Evolutionary conservation across 2,329 filamentous ascomycete genomes (phyloP).

Genomic region (Geosmithia flava): DNA sequence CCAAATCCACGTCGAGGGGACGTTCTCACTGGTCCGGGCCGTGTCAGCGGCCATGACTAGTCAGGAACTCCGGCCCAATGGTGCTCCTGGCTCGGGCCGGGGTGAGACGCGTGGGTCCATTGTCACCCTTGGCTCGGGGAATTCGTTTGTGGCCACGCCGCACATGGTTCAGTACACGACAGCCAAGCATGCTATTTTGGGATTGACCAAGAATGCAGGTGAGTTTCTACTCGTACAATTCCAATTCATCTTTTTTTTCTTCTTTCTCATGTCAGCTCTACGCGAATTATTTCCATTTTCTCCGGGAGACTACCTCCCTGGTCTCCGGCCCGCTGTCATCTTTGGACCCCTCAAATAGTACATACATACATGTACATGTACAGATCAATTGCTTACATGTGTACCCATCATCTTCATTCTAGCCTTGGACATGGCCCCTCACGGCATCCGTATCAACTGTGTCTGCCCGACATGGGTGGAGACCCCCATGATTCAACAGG

Average conservation of each 20-base stretch:
- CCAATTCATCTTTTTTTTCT: background rate
- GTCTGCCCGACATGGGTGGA: constrained; percentile 1
- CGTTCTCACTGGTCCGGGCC: constrained; percentile 4
- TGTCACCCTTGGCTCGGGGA: constrained; percentile 5
- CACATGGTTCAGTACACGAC: constrained; percentile 2
- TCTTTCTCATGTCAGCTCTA: no score
- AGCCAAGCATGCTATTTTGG: constrained; percentile 1
- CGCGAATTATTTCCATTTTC: background rate
- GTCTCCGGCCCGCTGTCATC: background rate
- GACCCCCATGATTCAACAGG: background rate
- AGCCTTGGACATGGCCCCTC: background rate
- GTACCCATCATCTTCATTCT: no score
- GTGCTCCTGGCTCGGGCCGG: constrained; percentile 3
- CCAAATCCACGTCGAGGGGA: constrained; percentile 5
- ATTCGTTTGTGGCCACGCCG: constrained; percentile 7
- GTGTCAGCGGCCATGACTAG: constrained; percentile 4
- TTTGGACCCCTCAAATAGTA: no score
- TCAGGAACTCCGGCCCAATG: constrained; percentile 2
- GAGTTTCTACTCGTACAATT: background rate
- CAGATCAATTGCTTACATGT: background rate
- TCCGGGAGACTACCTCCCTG: background rate
- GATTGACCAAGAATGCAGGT: constrained; percentile 1
- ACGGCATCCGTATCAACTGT: constrained; percentile 1
- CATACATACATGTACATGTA: background rate
- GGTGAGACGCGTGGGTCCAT: constrained; percentile 5